These are phyloP conservation scores for Lunasporangiospora selenospora DNA, from an alignment of 192 early-diverging fungal species.

Conservation along the genomic window DNA sequence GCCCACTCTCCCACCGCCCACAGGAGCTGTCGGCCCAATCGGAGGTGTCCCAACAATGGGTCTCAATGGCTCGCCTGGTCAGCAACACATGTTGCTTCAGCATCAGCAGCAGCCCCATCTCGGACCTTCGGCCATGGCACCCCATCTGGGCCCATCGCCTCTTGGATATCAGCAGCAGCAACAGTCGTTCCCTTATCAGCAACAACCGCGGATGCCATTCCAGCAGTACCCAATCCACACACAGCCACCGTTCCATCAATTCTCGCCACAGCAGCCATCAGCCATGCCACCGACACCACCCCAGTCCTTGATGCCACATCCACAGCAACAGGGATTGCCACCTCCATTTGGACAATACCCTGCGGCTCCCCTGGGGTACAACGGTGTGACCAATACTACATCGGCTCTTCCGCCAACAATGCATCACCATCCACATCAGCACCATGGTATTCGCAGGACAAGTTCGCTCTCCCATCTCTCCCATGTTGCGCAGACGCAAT, in stretches of 20 bases:
- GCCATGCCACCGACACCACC: not conserved
- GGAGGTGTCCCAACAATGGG: slow-evolving; percentile 14
- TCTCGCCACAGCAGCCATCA: slow-evolving; percentile 9
- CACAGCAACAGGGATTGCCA: slow-evolving; percentile 24
- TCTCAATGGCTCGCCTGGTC: slow-evolving; percentile 11
- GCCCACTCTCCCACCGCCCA: slow-evolving; percentile 6
- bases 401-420: too few species aligned
- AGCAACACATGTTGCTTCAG: slow-evolving; percentile 10
- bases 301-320: too few species aligned
- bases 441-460: slow-evolving; percentile 29
- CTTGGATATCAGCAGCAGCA: slow-evolving; percentile 1
- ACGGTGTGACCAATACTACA: too few species aligned
- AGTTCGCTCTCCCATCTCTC: slow-evolving; percentile 43
- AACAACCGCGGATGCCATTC: slow-evolving; percentile 8
- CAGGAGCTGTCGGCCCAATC: slow-evolving; percentile 3
- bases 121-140: not conserved
- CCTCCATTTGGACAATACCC: slow-evolving; percentile 45
- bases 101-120: slow-evolving; percentile 1
- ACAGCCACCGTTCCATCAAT: slow-evolving; percentile 1
- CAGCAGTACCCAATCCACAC: too few species aligned
- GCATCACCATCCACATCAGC: slow-evolving; percentile 9
- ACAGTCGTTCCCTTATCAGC: slow-evolving; percentile 12
- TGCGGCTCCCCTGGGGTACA: slow-evolving; percentile 16
- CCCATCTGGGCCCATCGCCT: not conserved
- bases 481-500: not conserved